Evolutionary conservation across 805 yeast species (phyloP).

Genomic region (Blastobotrys chiropterorum): DNA sequence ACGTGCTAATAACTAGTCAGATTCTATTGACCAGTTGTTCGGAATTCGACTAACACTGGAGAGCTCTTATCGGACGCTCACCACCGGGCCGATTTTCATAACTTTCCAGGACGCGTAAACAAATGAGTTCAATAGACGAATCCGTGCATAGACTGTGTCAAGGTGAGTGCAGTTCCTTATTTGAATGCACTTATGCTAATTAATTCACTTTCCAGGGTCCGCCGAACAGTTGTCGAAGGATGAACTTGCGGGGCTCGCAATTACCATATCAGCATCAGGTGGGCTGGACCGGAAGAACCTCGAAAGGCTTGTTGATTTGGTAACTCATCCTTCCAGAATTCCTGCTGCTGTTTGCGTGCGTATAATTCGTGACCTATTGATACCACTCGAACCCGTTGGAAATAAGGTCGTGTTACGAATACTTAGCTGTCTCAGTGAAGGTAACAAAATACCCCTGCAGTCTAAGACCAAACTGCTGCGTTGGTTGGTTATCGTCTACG

Average conservation of each 20-base stretch:
- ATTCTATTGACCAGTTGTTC: too few relatives aligned
- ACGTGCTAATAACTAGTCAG: too few relatives aligned
- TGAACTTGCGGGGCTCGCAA: neutral
- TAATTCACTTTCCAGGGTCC: neutral
- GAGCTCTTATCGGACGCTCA: too few relatives aligned
- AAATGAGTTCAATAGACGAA: neutral
- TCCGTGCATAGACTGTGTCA: neutral
- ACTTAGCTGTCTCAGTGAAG: slow-evolving; percentile 18
- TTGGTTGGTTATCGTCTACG: slow-evolving; percentile 17
- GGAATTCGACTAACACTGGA: too few relatives aligned
- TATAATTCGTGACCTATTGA: slow-evolving; percentile 12
- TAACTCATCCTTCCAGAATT: slow-evolving; percentile 1
- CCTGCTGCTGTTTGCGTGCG: slow-evolving; percentile 5
- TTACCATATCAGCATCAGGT: neutral
- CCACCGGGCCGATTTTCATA: too few relatives aligned
- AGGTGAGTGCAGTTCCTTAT: too few relatives aligned
- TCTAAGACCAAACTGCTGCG: slow-evolving; percentile 16
- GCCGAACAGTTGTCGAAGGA: neutral
- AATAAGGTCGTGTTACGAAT: slow-evolving; percentile 24
- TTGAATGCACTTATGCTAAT: too few relatives aligned
- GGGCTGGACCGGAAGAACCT: slow-evolving; percentile 1
- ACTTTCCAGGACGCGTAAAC: too few relatives aligned
- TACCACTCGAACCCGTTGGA: slow-evolving; percentile 23
- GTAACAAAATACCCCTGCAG: neutral
- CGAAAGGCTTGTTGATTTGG: neutral